These are phyloP conservation scores for Staphylotrichum tortipilum DNA, from an alignment of 495 filamentous ascomycete genomes.

Conservation along the genomic window DNA sequence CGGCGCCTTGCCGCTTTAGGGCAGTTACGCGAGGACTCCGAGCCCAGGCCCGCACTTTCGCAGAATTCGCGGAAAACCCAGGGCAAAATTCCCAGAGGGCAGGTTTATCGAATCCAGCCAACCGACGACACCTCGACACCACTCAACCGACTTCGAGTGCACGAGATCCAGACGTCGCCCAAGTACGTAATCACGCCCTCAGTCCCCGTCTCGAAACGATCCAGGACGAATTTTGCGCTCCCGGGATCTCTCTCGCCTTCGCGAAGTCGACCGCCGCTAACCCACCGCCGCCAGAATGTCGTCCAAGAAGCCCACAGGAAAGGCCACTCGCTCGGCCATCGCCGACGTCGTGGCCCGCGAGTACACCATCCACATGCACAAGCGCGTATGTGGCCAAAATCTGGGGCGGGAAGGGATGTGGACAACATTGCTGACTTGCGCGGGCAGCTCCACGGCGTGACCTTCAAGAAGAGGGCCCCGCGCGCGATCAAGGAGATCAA, in stretches of 20 bases:
- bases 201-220: neutral
- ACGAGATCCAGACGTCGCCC: constrained; percentile 24
- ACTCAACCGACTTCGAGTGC: constrained; percentile 21
- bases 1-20: constrained; percentile 17
- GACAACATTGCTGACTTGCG: constrained; percentile 10
- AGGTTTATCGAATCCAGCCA: constrained; percentile 23
- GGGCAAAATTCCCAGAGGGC: constrained; percentile 25
- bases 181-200: constrained; percentile 23
- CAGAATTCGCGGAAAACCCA: constrained; percentile 26
- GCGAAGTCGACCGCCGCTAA: constrained; percentile 12
- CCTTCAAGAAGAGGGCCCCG: constrained; percentile 99
- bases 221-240: neutral
- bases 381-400: constrained; percentile 67
- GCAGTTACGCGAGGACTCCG: constrained; percentile 20
- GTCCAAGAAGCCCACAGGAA: constrained; percentile 57
- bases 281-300: constrained; percentile 50
- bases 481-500: constrained; percentile 98
- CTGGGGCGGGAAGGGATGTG: neutral
- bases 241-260: neutral
- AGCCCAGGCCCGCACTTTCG: constrained; percentile 30
- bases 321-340: constrained; percentile 83
- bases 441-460: constrained; percentile 80
- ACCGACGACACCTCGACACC: constrained; percentile 26
- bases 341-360: constrained; percentile 97
- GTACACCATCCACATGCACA: constrained; percentile 99